Base-by-base conservation (phyloP, 208 protist species). In the Trypanosoma cruzi region DNA sequence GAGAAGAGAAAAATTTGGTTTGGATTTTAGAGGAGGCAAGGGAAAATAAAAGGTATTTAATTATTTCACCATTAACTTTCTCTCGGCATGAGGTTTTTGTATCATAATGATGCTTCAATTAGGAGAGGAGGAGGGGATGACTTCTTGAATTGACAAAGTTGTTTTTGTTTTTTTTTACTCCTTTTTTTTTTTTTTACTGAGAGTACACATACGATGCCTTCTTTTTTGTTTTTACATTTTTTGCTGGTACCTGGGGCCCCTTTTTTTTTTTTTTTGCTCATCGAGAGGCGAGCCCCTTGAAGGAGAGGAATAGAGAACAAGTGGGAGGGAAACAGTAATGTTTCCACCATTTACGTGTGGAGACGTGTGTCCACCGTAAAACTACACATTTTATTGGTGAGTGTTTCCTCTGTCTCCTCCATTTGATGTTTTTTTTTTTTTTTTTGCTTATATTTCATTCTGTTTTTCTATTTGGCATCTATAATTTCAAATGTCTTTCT, bases 21-120 rank as follows among this genome's bases (percentile, higher is more conserved):
- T 3, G 31, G 11, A 56, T 24, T 44, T 18, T 22, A 57, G 52
- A 67, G 36, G 46, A 28, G 46, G 29, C 13, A 14, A 34, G 29
- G 22, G 29, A 67, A 57, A 32, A 57, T 46, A 57, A 44, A 22
- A 24, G 16, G 37, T n/a, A n/a, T n/a, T n/a, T n/a, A n/a, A 36
- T 7, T 54, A 37, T 32, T 40, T 37, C 10, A 20, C 32, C 5
- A 20, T 53, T 53, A 53, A 53, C 50, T 76, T 42, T 36, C 64
- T 64, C 2, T 61, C 37, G n/a, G 48, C 6, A 6, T 8, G 48
- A 52, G n/a, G 48, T 1, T n/a, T 52, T 8, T 44, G 40, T 2
- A 14, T 14, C 40, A 13, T 44, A 44, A 14, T 44, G 1, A 14
- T 2, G 1, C 40, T 16, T 13, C 10, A 44, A 44, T 3, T 16